A percentile compares a stretch with the other conserved stretches of the same genome.
phyloP scores from a whole-genome alignment of 2,329 filamentous ascomycete species.

The Juglanconis sp. region DNA sequence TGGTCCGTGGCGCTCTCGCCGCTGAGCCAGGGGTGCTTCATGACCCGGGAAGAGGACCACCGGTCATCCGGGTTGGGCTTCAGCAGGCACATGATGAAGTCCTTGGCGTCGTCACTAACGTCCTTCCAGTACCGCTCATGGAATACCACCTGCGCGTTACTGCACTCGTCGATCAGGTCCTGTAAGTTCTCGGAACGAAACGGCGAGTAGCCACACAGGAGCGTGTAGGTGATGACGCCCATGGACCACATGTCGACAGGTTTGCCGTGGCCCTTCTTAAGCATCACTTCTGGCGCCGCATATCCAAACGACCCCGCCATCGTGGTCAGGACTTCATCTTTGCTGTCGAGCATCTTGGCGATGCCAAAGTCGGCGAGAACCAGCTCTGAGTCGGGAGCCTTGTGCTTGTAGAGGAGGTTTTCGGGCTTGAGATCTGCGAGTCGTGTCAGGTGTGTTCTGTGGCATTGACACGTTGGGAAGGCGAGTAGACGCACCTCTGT shows the following conservation, averaged over 20 bases:
- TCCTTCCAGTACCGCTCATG: conserved; percentile 99
- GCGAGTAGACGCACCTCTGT: conserved; percentile 65
- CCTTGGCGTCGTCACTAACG: conserved; percentile 90
- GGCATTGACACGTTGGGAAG: too few relatives aligned
- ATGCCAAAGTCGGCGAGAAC: conserved; percentile 98
- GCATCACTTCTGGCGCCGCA: conserved; percentile 95
- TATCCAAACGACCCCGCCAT: conserved; percentile 99
- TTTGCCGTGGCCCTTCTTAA: conserved; percentile 95
- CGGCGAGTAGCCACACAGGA: conserved; percentile 96
- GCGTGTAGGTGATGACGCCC: conserved; percentile 96
- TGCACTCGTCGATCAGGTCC: conserved; percentile 94
- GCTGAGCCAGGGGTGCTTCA: conserved; percentile 83
- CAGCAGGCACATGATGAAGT: conserved; percentile 82
- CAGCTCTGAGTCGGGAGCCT: conserved; percentile 72
- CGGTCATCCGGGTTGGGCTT: conserved; percentile 75
- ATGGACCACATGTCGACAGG: conserved; percentile 99
- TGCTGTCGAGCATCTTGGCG: conserved; percentile 91
- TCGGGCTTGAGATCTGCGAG: conserved; percentile 88
- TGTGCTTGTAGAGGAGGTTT: conserved; percentile 90
- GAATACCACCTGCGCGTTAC: conserved; percentile 79
- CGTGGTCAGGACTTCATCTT: conserved; percentile 88
- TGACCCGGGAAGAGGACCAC: conserved; percentile 73
- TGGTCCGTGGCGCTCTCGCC: conserved; percentile 90
- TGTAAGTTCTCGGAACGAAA: conserved; percentile 93
- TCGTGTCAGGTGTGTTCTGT: not conserved